Evolutionary conservation across 805 yeast genomes (phyloP), one percentile per base, ranked within the genome.

Genomic region (Tetrapisispora phaffii): DNA sequence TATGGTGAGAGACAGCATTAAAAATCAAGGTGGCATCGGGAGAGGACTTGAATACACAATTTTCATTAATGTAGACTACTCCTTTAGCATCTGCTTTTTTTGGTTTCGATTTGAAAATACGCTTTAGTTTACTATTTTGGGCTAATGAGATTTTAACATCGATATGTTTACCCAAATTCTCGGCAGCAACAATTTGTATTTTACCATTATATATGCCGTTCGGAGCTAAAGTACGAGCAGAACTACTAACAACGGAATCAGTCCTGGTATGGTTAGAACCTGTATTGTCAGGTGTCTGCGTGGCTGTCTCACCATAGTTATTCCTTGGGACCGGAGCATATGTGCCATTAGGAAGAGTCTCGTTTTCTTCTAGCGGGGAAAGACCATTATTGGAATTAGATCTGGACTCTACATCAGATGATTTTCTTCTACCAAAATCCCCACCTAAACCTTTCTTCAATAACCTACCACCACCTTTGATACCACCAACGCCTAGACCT

Each of bases 11-110:
- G 35, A 77, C 70, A 23, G 85, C 76, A 34, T 72, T 70, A 56
- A 90, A 76, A 2, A 76, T 67, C 35, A 89, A 56, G 44, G 69
- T 72, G 3, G 81, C 80, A 10, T 75, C 81, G 4, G 79, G 64
- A 4, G 81, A 70, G 5, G 90, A 80, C 56, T 75, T 79, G 68
- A 89, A 84, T 4, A 80, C 71, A 48, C 74, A 69, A 19, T 79
- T 69, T 57, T 86, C 96, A 47, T 77, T 72, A 77, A 82, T 80
- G 45, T 61, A 67, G 41, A 70, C 68, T 1, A 56, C 45, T 1
- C 79, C 81, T 7, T 67, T 66, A 8, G 66, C 64, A 38, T 63
- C 60, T 13, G 74, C 64, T 54, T 84, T 85, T 44, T 67, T 59
- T 19, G 72, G 59, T 62, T 79, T 77, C 1, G 96, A 81, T 60